Evolutionary conservation across 108 stramenopile genomes (phyloP).

Genomic region (Asterionellopsis glacialis): DNA sequence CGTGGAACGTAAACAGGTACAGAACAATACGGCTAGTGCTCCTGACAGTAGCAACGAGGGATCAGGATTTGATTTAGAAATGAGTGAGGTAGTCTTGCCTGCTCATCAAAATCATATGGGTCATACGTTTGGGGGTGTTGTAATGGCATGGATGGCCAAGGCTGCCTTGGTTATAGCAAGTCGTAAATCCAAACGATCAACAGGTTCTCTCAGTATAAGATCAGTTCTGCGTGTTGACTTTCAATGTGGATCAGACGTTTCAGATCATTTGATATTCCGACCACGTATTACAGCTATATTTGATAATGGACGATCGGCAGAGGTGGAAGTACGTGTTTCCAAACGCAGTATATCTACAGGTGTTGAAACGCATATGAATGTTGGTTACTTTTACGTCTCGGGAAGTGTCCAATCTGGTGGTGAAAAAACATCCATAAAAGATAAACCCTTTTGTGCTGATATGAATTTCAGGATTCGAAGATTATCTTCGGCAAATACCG

Average conservation of each 20-base stretch:
- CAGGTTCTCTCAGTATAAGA: neutral
- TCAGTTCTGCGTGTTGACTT: conserved; percentile 12
- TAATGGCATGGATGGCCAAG: conserved; percentile 29
- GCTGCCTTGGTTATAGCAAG: conserved; percentile 16
- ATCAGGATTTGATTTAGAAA: neutral
- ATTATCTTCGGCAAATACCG: too few species aligned
- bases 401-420: neutral
- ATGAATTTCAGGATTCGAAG: too few species aligned
- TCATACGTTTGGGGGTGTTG: conserved; percentile 24
- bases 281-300: conserved; percentile 17
- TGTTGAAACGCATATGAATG: conserved; percentile 4
- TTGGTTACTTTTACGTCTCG: conserved; percentile 15
- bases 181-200: neutral
- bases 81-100: conserved; percentile 24
- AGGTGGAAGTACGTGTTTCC: conserved; percentile 8
- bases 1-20: neutral
- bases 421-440: neutral
- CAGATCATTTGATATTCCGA: conserved; percentile 10
- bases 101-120: conserved; percentile 23
- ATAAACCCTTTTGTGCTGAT: too few species aligned
- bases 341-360: conserved; percentile 6
- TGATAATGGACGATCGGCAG: conserved; percentile 10
- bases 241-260: conserved; percentile 10
- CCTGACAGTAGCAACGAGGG: neutral
- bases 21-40: neutral